A percentile compares a stretch with the other conserved stretches of the same genome.
Evolutionary conservation across 208 protist species (phyloP).

Genomic region (Wallacemonas sp.): DNA sequence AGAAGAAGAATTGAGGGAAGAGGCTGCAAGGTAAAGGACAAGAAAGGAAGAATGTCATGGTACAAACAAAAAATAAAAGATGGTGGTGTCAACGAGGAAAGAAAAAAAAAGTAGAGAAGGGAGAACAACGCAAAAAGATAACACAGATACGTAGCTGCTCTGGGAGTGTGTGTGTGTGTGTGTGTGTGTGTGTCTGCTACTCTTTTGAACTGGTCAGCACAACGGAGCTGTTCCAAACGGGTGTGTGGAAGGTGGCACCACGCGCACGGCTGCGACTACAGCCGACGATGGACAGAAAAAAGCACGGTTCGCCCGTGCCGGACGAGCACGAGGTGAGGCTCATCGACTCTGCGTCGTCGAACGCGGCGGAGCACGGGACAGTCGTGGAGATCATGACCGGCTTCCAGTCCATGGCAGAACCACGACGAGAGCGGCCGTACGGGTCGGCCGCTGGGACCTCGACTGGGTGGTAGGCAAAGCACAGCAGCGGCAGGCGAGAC

Average conservation of each 20-base stretch:
- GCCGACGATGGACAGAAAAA: slow-evolving; percentile 3
- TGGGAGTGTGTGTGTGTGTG: not conserved
- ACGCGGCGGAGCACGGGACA: not conserved
- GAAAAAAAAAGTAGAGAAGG: slow-evolving; percentile 16
- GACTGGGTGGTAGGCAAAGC: slow-evolving; percentile 8
- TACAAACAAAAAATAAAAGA: slow-evolving; percentile 18
- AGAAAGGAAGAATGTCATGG: not conserved
- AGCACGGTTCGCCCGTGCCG: not conserved
- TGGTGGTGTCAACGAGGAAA: slow-evolving; percentile 18
- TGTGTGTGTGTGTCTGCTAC: not conserved
- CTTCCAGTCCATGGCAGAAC: slow-evolving; percentile 8
- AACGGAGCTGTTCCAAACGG: not conserved
- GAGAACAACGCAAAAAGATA: too few species aligned
- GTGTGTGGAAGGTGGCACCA: slow-evolving; percentile 5
- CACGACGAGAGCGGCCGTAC: slow-evolving; percentile 4
- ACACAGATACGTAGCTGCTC: too few species aligned
- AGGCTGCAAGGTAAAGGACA: not conserved
- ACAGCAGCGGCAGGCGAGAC: slow-evolving; percentile 3
- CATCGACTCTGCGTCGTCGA: slow-evolving; percentile 10
- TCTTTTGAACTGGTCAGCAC: not conserved
- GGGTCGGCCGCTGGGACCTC: slow-evolving; percentile 4
- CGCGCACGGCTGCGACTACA: not conserved
- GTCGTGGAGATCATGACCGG: slow-evolving; percentile 2
- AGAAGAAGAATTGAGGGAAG: not conserved
- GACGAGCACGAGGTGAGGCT: not conserved